phyloP scores from a whole-genome alignment of 768 basidiomycete genomes.

The Auriscalpium orientale region DNA sequence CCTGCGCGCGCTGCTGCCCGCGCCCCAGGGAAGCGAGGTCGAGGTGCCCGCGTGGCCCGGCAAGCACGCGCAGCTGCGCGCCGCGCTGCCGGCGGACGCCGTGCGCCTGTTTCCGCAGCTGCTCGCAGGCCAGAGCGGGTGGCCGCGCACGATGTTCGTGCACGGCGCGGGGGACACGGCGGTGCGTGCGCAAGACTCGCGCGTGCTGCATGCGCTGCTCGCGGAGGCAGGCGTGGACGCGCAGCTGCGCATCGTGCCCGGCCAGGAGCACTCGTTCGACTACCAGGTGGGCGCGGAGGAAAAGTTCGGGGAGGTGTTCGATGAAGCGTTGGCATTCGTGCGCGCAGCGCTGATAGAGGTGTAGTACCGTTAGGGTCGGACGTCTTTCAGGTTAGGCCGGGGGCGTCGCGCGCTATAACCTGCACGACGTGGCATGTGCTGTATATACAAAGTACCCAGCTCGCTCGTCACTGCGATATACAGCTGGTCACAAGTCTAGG shows the following conservation, averaged over 20 bases:
- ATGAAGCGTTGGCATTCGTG: conserved; percentile 22
- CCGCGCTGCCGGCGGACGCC: conserved; percentile 24
- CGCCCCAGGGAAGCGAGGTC: not conserved
- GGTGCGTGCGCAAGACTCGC: conserved; percentile 36
- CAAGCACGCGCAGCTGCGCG: not conserved
- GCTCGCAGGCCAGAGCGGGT: conserved; percentile 21
- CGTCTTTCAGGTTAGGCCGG: no score
- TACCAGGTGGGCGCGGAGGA: conserved; percentile 38
- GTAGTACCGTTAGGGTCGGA: no score
- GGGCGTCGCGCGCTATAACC: no score
- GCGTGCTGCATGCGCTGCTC: conserved; percentile 28
- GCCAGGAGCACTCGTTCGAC: conserved; percentile 51
- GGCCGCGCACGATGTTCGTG: conserved; percentile 40
- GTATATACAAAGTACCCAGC: no score
- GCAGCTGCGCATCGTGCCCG: conserved; percentile 31
- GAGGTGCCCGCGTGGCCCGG: no score
- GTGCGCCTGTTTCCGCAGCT: conserved; percentile 42
- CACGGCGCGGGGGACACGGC: conserved; percentile 44
- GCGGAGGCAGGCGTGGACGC: conserved; percentile 28
- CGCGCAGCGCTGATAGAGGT: no score
- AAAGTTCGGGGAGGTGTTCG: conserved; percentile 30
- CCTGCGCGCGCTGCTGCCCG: conserved; percentile 24
- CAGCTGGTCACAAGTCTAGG: no score
- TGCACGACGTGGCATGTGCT: no score
- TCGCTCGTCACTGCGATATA: no score